These are phyloP conservation scores for Crithidia thermophila DNA, from an alignment of 208 protist genomes.

Conservation along the genomic window DNA sequence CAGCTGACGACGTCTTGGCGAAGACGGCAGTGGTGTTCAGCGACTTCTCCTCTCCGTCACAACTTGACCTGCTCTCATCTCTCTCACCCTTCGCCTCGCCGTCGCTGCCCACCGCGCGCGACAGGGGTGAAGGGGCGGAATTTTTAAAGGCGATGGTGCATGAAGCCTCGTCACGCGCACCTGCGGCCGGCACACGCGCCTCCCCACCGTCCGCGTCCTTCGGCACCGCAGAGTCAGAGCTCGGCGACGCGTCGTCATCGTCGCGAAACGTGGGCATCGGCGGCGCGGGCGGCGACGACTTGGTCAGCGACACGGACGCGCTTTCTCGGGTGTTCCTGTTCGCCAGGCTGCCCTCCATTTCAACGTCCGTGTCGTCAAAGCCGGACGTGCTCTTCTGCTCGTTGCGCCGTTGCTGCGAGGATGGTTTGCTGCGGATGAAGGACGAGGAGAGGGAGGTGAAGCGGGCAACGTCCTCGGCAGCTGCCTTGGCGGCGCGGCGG, in stretches of 20 bases:
- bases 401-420: not conserved
- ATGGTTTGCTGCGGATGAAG: not conserved
- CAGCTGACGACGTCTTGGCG: not conserved
- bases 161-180: not conserved
- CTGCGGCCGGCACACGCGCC: not conserved
- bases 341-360: not conserved
- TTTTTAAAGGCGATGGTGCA: not conserved
- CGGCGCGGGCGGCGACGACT: not conserved
- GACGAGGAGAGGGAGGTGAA: constrained; percentile 32
- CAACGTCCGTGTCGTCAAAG: not conserved
- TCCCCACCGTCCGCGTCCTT: constrained; percentile 4
- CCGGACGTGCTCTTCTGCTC: not conserved
- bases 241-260: not conserved
- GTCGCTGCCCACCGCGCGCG: not conserved
- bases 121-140: not conserved
- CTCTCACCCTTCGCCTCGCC: not conserved
- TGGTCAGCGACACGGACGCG: not conserved
- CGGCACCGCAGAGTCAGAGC: not conserved
- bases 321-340: not conserved
- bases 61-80: not conserved
- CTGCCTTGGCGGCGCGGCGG: constrained; percentile 10
- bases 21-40: not conserved
- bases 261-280: not conserved
- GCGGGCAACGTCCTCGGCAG: constrained; percentile 21
- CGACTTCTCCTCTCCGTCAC: not conserved